Conservation (phyloP, 371 early-diverging fungal species). For the Chytridium lagenaria region DNA sequence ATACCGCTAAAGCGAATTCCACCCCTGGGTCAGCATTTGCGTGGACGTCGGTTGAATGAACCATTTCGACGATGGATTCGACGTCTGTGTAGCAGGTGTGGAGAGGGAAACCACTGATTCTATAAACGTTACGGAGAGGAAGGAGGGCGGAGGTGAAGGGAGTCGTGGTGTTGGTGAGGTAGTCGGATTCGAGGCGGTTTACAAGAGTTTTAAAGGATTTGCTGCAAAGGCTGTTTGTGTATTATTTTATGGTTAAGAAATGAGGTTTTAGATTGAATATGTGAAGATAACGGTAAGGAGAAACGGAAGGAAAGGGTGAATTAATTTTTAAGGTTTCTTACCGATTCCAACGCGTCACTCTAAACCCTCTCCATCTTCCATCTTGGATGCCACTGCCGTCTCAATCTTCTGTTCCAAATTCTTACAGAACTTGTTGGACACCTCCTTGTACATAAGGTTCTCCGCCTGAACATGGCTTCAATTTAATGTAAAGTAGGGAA, state of each 20-base stretch:
- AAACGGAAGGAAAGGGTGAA: background rate
- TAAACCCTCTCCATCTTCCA: conserved; percentile 55
- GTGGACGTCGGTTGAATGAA: conserved; percentile 52
- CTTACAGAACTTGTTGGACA: conserved; percentile 25
- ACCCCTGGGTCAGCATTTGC: conserved; percentile 44
- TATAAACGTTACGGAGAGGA: conserved; percentile 45
- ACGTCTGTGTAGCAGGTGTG: conserved; percentile 52
- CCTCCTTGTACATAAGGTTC: conserved; percentile 36
- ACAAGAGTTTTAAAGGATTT: conserved; percentile 35
- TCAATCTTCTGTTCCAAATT: conserved; percentile 50
- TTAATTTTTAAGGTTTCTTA: conserved; percentile 17
- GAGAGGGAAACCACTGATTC: conserved; percentile 53
- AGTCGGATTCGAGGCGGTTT: conserved; percentile 30
- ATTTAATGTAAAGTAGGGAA: background rate
- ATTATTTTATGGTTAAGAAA: background rate
- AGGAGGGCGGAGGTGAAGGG: conserved; percentile 34
- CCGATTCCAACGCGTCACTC: conserved; percentile 60
- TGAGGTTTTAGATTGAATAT: too few relatives aligned
- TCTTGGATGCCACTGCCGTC: conserved; percentile 37
- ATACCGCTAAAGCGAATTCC: conserved; percentile 59
- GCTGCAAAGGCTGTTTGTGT: conserved; percentile 25
- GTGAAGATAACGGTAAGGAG: too few relatives aligned
- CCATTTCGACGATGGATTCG: conserved; percentile 40
- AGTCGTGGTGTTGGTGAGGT: conserved; percentile 13
- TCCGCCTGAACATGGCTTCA: conserved; percentile 35